These are phyloP conservation scores for Verticillium isaacii DNA, from an alignment of 2,329 filamentous ascomycete genomes.

Conservation along the genomic window DNA sequence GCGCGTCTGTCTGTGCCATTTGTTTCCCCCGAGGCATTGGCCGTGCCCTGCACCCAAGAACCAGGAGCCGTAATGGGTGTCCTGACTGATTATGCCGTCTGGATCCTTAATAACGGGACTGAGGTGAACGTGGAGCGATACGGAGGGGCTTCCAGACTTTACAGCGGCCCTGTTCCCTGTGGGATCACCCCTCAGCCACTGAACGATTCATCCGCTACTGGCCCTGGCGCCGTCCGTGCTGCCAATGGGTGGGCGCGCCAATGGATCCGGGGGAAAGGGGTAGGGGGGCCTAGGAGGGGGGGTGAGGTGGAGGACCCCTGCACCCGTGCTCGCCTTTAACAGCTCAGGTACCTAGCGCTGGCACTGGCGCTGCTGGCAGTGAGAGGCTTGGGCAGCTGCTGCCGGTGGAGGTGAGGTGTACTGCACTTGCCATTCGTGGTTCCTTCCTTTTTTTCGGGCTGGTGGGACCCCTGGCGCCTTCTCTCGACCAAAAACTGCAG, in stretches of 20 bases:
- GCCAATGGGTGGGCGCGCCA: conserved; percentile 7
- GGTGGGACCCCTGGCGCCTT: conserved; percentile 13
- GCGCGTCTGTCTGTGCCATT: background rate
- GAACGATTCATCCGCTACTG: conserved; percentile 3
- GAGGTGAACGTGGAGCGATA: background rate
- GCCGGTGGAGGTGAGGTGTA: background rate
- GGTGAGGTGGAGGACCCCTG: background rate
- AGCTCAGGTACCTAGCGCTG: background rate
- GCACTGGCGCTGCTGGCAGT: no score
- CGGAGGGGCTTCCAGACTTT: background rate
- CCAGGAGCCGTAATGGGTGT: background rate
- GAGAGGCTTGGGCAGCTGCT: background rate
- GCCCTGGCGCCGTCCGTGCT: conserved; percentile 13
- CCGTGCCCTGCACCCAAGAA: background rate
- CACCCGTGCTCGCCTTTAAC: background rate
- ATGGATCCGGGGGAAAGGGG: conserved; percentile 11
- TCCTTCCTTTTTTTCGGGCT: conserved; percentile 9
- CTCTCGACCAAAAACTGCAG: conserved; percentile 14
- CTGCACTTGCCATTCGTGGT: conserved; percentile 1
- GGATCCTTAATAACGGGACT: background rate
- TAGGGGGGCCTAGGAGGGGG: background rate
- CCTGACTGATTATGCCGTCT: background rate
- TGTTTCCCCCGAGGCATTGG: background rate
- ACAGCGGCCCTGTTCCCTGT: background rate
- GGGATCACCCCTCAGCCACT: background rate